These are phyloP conservation scores for Effrenium voratum DNA, from an alignment of 73 alveolate genomes.

Conservation along the genomic window DNA sequence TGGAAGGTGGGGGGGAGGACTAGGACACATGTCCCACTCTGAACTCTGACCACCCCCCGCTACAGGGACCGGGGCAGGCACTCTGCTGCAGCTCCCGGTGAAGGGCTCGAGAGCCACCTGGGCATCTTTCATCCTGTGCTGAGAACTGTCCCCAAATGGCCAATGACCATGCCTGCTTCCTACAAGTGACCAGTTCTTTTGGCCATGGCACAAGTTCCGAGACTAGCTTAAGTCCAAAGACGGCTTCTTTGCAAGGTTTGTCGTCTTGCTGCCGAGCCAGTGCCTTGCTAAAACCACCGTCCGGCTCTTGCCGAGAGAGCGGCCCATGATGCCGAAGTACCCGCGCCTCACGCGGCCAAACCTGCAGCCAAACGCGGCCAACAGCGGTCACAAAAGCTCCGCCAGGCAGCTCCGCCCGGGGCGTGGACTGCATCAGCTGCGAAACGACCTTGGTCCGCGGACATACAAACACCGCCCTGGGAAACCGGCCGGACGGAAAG, in stretches of 20 bases:
- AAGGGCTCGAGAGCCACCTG: conserved; percentile 80
- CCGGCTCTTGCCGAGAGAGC: not conserved
- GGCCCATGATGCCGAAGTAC: conserved; percentile 71
- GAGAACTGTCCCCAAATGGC: not conserved
- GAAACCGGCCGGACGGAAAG: not conserved
- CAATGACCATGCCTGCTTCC: too few species aligned
- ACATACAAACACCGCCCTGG: not conserved
- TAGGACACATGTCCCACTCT: too few species aligned
- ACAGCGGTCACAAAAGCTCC: not conserved
- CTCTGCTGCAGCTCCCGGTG: conserved; percentile 76
- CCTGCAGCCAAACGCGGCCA: not conserved
- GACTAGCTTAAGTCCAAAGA: not conserved
- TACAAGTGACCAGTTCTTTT: not conserved
- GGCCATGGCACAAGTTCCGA: not conserved
- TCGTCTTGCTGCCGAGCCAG: not conserved
- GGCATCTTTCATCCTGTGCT: not conserved
- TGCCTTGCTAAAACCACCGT: not conserved
- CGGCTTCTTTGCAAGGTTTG: too few species aligned
- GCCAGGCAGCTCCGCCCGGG: not conserved
- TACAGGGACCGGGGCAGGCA: not conserved
- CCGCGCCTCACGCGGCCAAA: conserved; percentile 89
- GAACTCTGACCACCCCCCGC: too few species aligned
- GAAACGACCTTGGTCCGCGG: conserved; percentile 77
- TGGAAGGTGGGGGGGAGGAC: not conserved
- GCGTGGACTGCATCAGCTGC: conserved; percentile 67